These are phyloP conservation scores for Pseudogymnoascus sp. DNA, from an alignment of 2,329 filamentous ascomycete species.

Conservation along the genomic window DNA sequence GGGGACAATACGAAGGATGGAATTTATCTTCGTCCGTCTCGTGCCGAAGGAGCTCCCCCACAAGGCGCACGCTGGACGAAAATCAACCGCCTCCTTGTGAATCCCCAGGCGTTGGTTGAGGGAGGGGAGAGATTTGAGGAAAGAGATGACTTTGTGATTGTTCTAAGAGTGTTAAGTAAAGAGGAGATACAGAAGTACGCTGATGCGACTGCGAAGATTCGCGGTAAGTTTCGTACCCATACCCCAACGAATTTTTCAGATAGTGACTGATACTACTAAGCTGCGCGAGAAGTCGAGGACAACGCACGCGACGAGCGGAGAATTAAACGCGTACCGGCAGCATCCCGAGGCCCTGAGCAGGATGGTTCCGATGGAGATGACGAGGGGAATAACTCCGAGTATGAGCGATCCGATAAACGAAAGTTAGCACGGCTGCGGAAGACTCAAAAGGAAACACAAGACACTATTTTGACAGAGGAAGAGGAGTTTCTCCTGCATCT, in stretches of 20 bases:
- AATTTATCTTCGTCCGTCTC: slow-evolving; percentile 34
- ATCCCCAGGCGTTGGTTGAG: slow-evolving; percentile 75
- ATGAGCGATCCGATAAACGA: neutral
- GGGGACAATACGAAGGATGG: slow-evolving; percentile 76
- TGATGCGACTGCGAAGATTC: slow-evolving; percentile 69
- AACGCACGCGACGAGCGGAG: neutral
- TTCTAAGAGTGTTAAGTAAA: slow-evolving; percentile 76
- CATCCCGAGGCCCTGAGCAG: neutral
- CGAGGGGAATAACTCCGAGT: neutral
- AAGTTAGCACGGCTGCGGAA: neutral
- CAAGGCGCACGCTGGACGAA: slow-evolving; percentile 85
- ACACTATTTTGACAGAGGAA: neutral
- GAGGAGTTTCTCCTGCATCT: slow-evolving; percentile 3
- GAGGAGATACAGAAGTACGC: slow-evolving; percentile 88
- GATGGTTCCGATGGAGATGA: neutral
- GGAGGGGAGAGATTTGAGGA: slow-evolving; percentile 87
- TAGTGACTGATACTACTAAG: neutral
- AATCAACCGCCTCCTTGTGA: slow-evolving; percentile 81
- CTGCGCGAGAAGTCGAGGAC: neutral
- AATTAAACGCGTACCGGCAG: neutral
- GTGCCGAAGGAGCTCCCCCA: slow-evolving; percentile 33
- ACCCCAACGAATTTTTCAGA: neutral
- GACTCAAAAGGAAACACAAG: neutral
- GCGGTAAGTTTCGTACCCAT: slow-evolving; percentile 50
- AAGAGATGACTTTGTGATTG: slow-evolving; percentile 84